A percentile compares a stretch with the other conserved stretches of the same genome.
phyloP scores from a whole-genome alignment of 495 filamentous ascomycete genomes.

The Poronia punctata region DNA sequence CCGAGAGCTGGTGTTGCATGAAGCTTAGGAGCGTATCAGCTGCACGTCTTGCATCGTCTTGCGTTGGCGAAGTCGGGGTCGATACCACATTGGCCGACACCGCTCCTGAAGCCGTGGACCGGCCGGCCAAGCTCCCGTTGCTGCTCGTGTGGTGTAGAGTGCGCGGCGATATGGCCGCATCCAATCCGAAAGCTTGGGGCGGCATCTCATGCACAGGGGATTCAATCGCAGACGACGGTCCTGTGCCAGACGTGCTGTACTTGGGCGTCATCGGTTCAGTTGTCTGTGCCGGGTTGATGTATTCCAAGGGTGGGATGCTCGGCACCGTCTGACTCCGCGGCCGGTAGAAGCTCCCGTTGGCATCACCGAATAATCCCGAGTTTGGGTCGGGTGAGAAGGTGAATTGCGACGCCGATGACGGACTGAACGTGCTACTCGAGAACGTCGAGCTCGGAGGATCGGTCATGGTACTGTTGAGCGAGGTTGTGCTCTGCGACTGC shows the following conservation, averaged over 20 bases:
- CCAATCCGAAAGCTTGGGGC: conserved; percentile 41
- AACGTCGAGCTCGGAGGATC: conserved; percentile 60
- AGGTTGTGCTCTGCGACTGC: conserved; percentile 49
- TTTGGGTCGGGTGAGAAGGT: conserved; percentile 69
- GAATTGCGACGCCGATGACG: conserved; percentile 79
- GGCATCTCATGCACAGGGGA: conserved; percentile 58
- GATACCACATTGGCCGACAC: conserved; percentile 35
- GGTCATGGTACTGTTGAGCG: conserved; percentile 50
- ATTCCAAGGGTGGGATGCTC: conserved; percentile 58
- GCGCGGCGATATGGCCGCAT: conserved; percentile 47
- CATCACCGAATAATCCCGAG: conserved; percentile 59
- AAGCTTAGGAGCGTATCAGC: conserved; percentile 82
- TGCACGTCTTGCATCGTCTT: conserved; percentile 82
- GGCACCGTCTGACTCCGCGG: conserved; percentile 93
- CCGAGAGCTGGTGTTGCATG: conserved; percentile 62
- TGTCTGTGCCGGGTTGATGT: conserved; percentile 56
- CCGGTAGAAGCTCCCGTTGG: conserved; percentile 55
- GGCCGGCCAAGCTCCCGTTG: conserved; percentile 41
- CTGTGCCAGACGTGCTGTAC: conserved; percentile 48
- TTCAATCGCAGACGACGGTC: conserved; percentile 58
- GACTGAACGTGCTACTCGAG: conserved; percentile 70
- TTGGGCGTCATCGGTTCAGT: conserved; percentile 62
- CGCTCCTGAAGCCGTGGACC: conserved; percentile 36
- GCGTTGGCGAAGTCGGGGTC: conserved; percentile 62
- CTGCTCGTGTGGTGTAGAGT: conserved; percentile 48